phyloP scores from a whole-genome alignment of 129 eudicot genomes.

The Ambrosia artemisiifolia region DNA sequence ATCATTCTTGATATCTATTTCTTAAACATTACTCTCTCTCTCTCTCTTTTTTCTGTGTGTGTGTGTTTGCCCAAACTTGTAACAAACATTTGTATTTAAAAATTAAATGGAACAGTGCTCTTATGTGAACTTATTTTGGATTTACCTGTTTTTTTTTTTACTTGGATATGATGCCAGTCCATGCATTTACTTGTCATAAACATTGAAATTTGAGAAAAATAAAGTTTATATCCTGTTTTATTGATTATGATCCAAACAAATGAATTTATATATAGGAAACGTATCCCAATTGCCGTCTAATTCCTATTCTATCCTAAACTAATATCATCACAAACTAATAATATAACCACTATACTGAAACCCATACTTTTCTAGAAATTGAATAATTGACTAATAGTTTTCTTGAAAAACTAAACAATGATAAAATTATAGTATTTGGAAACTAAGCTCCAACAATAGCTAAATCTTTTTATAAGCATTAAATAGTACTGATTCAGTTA shows the following conservation, averaged over 20 bases:
- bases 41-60: neutral
- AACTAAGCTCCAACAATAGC: neutral
- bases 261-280: neutral
- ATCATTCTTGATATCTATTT: neutral
- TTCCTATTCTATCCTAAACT: neutral
- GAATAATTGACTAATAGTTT: neutral
- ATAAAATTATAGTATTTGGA: neutral
- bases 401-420: neutral
- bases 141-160: constrained; percentile 2
- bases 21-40: too few species aligned
- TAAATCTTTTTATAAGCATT: neutral
- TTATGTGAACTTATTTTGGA: neutral
- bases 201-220: too few species aligned
- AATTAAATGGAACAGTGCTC: neutral
- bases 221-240: neutral
- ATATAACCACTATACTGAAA: neutral
- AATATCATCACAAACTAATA: neutral
- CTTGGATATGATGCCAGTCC: neutral
- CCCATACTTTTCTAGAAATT: neutral
- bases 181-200: too few species aligned
- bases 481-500: neutral
- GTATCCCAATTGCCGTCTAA: neutral
- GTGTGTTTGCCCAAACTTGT: neutral
- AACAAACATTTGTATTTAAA: neutral
- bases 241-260: neutral